These are phyloP conservation scores for Lanmaoa pseudosensibilis DNA, from an alignment of 768 basidiomycete genomes.

Conservation along the genomic window DNA sequence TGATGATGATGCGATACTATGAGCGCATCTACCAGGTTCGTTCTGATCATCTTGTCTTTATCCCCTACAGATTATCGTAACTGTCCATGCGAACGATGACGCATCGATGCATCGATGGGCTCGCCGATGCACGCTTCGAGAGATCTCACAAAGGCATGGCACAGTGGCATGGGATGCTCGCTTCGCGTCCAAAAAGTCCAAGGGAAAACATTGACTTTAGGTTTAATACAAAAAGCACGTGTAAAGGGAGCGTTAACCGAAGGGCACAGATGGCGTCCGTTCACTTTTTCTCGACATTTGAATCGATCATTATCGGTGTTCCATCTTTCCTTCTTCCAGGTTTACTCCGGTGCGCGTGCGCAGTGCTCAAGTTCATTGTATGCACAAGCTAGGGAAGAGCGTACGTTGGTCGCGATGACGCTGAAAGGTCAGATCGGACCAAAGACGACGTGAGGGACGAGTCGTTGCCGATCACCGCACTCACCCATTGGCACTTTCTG, in stretches of 20 bases:
- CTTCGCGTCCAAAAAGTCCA: neutral
- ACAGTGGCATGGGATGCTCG: slow-evolving; percentile 7
- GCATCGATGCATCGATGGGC: no score
- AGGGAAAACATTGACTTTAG: slow-evolving; percentile 2
- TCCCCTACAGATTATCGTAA: neutral
- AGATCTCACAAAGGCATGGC: neutral
- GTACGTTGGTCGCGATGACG: no score
- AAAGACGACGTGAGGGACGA: neutral
- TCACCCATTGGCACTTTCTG: neutral
- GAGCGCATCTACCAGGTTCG: no score
- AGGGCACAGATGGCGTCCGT: neutral
- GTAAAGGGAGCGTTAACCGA: neutral
- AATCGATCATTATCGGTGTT: neutral
- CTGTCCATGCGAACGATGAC: neutral
- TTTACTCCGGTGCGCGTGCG: no score
- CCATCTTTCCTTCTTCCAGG: neutral
- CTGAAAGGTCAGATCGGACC: neutral
- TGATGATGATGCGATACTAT: neutral
- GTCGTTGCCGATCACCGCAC: neutral
- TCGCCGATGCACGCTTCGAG: neutral
- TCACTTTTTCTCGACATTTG: neutral
- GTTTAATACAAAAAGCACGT: slow-evolving; percentile 10
- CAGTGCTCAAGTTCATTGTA: neutral
- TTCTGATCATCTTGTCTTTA: neutral
- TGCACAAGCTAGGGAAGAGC: neutral